Evolutionary conservation across 352 stramenopile genomes (phyloP), one percentile per base, ranked within the genome.

Genomic region (Phytophthora nicotianae): DNA sequence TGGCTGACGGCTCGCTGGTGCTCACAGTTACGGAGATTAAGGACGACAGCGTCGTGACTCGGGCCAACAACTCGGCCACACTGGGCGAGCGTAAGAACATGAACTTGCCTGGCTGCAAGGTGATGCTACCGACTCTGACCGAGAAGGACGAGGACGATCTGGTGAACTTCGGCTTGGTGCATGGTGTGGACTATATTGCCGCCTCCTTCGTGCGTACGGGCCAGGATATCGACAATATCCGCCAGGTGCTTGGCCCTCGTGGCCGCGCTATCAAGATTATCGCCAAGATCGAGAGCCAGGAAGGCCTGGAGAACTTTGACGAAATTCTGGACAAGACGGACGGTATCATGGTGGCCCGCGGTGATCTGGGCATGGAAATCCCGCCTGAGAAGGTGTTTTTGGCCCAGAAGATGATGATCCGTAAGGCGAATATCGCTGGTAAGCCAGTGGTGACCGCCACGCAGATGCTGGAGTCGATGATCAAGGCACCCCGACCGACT

Each of bases 401-500:
- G 46, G 97, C 96, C 0, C 98, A 99, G 76, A 99, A 99, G 83
- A 97, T 97, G 77, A 99, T 99, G 92, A 99, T 99, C 70, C 85
- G 89, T 42, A 92, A 95, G 77, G 81, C 90, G 51, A 99, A 99
- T 75, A 95, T 98, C 51, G 90, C 86, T 21, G 97, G 97, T 43
- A 99, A 99, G 74, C 97, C 97, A 7, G 97, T 99, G 0, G 91
- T 99, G 52, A 98, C 96, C 11, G 97, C 97, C 33, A 99, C 97
- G 41, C 97, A 99, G 74, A 99, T 99, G 97, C 86, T 99, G n/a
- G 97, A 99, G 75, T 98, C 86, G 27, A 99, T 99, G 97, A 98
- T 98, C 70, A 90, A 82, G 58, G 98, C 98, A 62, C 97, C 97
- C 32, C 87, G 97, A 27, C 98, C 98, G 24, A 99, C 98, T 13